phyloP scores from a whole-genome alignment of 176 grass and related monocot genomes.

The Aechmea fasciata region DNA sequence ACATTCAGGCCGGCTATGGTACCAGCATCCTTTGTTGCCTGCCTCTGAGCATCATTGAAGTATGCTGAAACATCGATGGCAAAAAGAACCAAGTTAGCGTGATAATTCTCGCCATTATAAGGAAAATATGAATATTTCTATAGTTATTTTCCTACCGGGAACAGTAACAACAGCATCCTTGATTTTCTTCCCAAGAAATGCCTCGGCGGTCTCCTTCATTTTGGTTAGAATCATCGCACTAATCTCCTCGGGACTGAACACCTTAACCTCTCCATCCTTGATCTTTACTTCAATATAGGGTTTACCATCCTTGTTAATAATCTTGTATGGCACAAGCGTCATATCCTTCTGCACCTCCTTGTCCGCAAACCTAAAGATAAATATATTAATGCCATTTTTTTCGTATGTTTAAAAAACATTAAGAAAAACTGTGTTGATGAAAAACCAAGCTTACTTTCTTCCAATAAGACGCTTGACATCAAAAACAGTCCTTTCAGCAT shows the following conservation, averaged over 20 bases:
- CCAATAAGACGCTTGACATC: conserved; percentile 73
- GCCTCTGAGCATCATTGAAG: conserved; percentile 72
- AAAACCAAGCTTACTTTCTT: conserved; percentile 34
- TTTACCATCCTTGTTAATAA: conserved; percentile 54
- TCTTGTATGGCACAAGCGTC: conserved; percentile 74
- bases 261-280: conserved; percentile 55
- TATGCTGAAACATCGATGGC: conserved; percentile 32
- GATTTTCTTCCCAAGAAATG: conserved; percentile 74
- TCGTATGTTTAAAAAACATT: not conserved
- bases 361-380: conserved; percentile 44
- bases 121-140: not conserved
- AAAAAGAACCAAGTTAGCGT: not conserved
- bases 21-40: conserved; percentile 68
- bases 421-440: not conserved
- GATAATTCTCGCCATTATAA: not conserved
- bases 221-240: conserved; percentile 62
- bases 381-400: not conserved
- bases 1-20: conserved; percentile 55
- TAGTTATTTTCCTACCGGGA: conserved; percentile 30
- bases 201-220: conserved; percentile 70
- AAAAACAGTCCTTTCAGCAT: conserved; percentile 63
- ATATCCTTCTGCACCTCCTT: conserved; percentile 79
- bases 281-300: conserved; percentile 68
- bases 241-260: conserved; percentile 71
- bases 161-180: conserved; percentile 59